These are phyloP conservation scores for Paraphoma sp. DNA, from an alignment of 2,329 filamentous ascomycete species.

Conservation along the genomic window DNA sequence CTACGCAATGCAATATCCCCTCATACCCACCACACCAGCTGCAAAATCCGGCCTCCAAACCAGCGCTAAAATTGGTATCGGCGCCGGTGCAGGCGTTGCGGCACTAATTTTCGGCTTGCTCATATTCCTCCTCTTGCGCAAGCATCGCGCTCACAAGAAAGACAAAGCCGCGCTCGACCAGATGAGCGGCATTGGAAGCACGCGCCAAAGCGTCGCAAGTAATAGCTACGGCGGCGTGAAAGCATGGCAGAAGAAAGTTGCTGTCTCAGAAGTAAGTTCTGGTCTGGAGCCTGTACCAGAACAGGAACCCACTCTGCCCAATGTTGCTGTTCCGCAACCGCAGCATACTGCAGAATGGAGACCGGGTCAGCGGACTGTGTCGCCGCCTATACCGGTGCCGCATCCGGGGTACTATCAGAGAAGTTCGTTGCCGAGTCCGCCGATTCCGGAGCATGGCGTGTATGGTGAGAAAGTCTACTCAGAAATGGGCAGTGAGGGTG, in stretches of 20 bases:
- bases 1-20: constrained; percentile 35
- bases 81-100: constrained; percentile 16
- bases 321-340: constrained; percentile 1
- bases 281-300: constrained; percentile 4
- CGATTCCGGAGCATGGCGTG: constrained; percentile 3
- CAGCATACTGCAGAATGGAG: constrained; percentile 12
- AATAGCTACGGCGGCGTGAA: constrained; percentile 5
- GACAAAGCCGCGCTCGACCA: constrained; percentile 15
- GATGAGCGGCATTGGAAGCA: constrained; percentile 8
- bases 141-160: constrained; percentile 14
- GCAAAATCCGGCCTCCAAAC: constrained; percentile 14
- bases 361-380: constrained; percentile 11
- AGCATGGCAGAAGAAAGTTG: constrained; percentile 10
- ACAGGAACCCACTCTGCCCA: constrained; percentile 9
- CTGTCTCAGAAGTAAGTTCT: constrained; percentile 1
- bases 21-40: constrained; percentile 8
- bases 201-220: constrained; percentile 10
- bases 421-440: constrained; percentile 4
- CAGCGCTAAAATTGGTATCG: constrained; percentile 28
- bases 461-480: constrained; percentile 3
- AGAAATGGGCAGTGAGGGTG: constrained; percentile 5
- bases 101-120: constrained; percentile 15
- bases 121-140: constrained; percentile 12
- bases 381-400: constrained; percentile 1
- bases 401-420: constrained; percentile 2